Evolutionary conservation across 176 grass and related monocot species (phyloP).

Genomic region (Aegilops tauschii): DNA sequence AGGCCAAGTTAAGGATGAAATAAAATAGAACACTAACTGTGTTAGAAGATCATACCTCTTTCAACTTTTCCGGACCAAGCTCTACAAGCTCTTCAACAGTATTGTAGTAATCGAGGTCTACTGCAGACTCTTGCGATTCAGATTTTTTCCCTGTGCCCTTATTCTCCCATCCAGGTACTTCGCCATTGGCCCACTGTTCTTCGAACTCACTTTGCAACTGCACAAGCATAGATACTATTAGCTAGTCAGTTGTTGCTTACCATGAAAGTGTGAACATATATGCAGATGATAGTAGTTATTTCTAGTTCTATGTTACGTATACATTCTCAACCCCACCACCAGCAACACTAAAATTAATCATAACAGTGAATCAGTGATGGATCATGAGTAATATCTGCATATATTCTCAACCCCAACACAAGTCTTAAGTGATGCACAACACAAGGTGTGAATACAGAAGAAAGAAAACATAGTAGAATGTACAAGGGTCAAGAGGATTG

Average conservation of each 20-base stretch:
- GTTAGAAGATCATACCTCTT: slow-evolving; percentile 58
- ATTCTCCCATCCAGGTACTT: slow-evolving; percentile 69
- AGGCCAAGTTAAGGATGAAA: background rate
- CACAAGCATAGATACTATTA: background rate
- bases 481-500: background rate
- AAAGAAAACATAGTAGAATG: background rate
- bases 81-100: slow-evolving; percentile 87
- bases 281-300: background rate
- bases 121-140: slow-evolving; percentile 45
- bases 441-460: background rate
- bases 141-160: slow-evolving; percentile 47
- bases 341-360: background rate
- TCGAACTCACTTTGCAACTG: slow-evolving; percentile 86
- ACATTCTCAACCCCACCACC: background rate
- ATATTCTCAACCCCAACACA: no score
- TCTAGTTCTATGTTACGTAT: background rate
- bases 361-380: background rate
- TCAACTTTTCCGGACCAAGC: slow-evolving; percentile 83
- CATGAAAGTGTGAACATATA: background rate
- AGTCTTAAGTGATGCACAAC: background rate
- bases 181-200: slow-evolving; percentile 65
- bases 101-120: slow-evolving; percentile 92
- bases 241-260: background rate
- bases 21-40: slow-evolving; percentile 7
- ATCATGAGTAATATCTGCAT: background rate